A percentile compares a stretch with the other conserved stretches of the same genome.
phyloP scores from a whole-genome alignment of 129 eudicot genomes.

The sunflower (Helianthus annuus) region DNA sequence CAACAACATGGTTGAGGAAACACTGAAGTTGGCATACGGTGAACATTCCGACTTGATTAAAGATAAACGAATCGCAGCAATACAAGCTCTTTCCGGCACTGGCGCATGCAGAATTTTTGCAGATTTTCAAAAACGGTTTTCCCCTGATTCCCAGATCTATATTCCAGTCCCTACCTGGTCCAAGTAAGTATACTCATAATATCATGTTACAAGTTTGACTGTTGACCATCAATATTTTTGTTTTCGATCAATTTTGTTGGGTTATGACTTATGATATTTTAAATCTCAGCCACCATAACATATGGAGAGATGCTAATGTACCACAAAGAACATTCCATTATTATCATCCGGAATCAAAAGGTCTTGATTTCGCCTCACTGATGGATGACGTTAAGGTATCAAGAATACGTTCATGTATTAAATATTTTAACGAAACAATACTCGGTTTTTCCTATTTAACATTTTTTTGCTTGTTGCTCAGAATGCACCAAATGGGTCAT shows the following conservation, averaged over 20 bases:
- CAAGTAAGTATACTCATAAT: slow-evolving; percentile 53
- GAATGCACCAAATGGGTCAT: slow-evolving; percentile 98
- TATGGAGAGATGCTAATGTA: slow-evolving; percentile 96
- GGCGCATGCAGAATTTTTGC: slow-evolving; percentile 98
- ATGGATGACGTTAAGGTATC: slow-evolving; percentile 90
- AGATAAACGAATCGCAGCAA: slow-evolving; percentile 85
- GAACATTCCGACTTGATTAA: slow-evolving; percentile 83
- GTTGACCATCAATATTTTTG: not conserved
- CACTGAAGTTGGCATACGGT: slow-evolving; percentile 88
- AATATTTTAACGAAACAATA: not conserved
- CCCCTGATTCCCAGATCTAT: slow-evolving; percentile 88
- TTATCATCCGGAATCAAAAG: slow-evolving; percentile 86
- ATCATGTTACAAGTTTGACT: slow-evolving; percentile 12
- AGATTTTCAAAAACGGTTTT: slow-evolving; percentile 87
- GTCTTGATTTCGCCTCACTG: slow-evolving; percentile 77
- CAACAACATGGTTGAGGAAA: slow-evolving; percentile 71
- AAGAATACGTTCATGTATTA: not conserved
- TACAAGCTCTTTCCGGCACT: slow-evolving; percentile 95
- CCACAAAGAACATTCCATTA: slow-evolving; percentile 78
- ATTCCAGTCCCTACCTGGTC: slow-evolving; percentile 97
- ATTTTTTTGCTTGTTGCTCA: slow-evolving; percentile 30
- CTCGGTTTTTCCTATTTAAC: not conserved
- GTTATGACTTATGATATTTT: slow-evolving; percentile 33
- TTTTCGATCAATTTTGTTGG: slow-evolving; percentile 10
- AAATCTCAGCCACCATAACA: slow-evolving; percentile 83